Conservation (phyloP, 2,329 filamentous ascomycete genomes). For the Aspergillus fructus region DNA sequence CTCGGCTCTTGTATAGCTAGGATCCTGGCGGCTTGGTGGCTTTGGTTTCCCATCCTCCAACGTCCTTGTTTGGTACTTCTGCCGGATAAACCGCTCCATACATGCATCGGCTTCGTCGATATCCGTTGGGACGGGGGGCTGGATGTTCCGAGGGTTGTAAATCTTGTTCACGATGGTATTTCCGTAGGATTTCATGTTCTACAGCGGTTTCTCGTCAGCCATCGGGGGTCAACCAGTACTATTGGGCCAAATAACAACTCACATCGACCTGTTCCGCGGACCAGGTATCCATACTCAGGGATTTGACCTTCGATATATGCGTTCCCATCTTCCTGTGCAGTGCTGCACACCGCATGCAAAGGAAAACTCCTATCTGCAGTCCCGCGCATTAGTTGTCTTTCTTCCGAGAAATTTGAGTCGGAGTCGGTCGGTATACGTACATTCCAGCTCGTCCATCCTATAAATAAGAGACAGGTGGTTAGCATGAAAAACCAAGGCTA, state of each 20-base stretch:
- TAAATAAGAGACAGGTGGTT: slow-evolving; percentile 9
- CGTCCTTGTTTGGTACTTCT: slow-evolving; percentile 78
- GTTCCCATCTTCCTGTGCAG: slow-evolving; percentile 96
- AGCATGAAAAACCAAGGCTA: background rate
- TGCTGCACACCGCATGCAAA: slow-evolving; percentile 96
- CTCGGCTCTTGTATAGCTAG: slow-evolving; percentile 50
- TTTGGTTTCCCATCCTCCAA: slow-evolving; percentile 49
- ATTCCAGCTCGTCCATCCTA: slow-evolving; percentile 96
- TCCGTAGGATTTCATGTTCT: slow-evolving; percentile 94
- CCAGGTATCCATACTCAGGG: slow-evolving; percentile 98
- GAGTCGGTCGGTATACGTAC: slow-evolving; percentile 54
- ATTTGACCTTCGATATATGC: slow-evolving; percentile 98
- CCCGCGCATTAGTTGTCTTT: slow-evolving; percentile 15
- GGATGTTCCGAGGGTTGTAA: slow-evolving; percentile 83
- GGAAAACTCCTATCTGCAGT: slow-evolving; percentile 80
- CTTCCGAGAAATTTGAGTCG: background rate
- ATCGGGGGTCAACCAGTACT: background rate
- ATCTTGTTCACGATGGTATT: slow-evolving; percentile 82
- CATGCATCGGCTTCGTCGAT: slow-evolving; percentile 88
- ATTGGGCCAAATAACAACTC: slow-evolving; percentile 42
- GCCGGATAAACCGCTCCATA: slow-evolving; percentile 92
- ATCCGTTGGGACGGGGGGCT: slow-evolving; percentile 82
- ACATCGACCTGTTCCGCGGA: slow-evolving; percentile 94
- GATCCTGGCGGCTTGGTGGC: slow-evolving; percentile 53
- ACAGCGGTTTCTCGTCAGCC: background rate